Conservation (phyloP, 768 basidiomycete species). For the Boletellus ananas region DNA sequence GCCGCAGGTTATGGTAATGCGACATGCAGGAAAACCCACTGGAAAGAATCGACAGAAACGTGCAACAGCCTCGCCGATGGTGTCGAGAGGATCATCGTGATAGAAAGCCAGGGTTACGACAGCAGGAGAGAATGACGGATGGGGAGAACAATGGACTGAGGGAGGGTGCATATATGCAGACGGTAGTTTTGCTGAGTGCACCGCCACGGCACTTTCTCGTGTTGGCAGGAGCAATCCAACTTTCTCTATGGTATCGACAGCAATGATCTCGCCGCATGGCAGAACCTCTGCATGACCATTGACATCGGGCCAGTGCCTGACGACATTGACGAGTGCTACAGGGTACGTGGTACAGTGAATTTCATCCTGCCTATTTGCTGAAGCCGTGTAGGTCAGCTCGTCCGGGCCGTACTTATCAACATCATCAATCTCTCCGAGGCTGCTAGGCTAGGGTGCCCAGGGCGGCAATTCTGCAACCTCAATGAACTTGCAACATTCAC, state of each 20-base stretch:
- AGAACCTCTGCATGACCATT: constrained; percentile 17
- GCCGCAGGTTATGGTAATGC: no score
- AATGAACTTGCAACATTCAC: constrained; percentile 24
- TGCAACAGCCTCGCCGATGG: no score
- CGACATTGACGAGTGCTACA: constrained; percentile 12
- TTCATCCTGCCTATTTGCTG: no score
- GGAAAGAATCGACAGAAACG: no score
- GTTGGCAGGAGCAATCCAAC: constrained; percentile 30
- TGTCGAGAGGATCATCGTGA: no score
- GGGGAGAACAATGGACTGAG: no score
- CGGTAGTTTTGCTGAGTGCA: no score
- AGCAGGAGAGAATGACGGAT: no score
- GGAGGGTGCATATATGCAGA: no score
- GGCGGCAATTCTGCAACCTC: constrained; percentile 21
- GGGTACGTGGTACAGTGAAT: constrained; percentile 1
- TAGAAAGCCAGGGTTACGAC: no score
- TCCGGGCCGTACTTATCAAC: constrained; percentile 28
- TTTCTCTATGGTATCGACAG: constrained; percentile 16
- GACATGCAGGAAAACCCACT: no score
- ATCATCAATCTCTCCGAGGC: constrained; percentile 30
- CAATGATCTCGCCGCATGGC: constrained; percentile 17
- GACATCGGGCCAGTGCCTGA: constrained; percentile 14
- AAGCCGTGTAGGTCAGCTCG: constrained; percentile 6
- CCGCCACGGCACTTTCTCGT: no score
- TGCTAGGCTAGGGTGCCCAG: constrained; percentile 4